Evolutionary conservation across 371 early-diverging fungal genomes (phyloP).

Genomic region (Mucor racemosus): DNA sequence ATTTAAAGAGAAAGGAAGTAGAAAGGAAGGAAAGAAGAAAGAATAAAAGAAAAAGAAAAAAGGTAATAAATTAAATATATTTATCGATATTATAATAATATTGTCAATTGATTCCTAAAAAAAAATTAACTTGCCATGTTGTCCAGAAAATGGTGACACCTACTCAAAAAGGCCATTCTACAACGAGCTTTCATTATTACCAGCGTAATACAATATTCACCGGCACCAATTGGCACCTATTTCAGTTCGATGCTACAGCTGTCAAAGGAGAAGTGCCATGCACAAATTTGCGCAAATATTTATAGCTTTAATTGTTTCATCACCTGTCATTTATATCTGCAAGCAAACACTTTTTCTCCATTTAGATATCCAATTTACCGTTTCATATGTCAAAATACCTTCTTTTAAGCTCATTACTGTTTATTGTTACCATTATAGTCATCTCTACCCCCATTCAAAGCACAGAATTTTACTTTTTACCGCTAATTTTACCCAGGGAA

Average conservation of each 20-base stretch:
- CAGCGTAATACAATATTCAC: background rate
- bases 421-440: background rate
- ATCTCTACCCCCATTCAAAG: no score
- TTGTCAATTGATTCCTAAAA: constrained; percentile 4
- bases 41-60: background rate
- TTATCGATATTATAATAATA: background rate
- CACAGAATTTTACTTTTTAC: no score
- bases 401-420: background rate
- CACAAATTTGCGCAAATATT: background rate
- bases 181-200: background rate
- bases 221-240: background rate
- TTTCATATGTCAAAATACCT: background rate
- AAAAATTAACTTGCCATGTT: background rate
- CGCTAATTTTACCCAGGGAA: no score
- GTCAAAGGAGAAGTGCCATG: constrained; percentile 2
- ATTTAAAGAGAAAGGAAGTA: background rate
- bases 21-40: background rate
- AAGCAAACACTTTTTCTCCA: background rate
- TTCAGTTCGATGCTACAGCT: background rate
- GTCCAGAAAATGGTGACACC: background rate
- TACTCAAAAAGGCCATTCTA: constrained; percentile 3
- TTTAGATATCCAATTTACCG: background rate
- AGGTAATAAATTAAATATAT: background rate
- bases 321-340: background rate
- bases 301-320: constrained; percentile 8